These are phyloP conservation scores for Geopyxis carbonaria DNA, from an alignment of 495 filamentous ascomycete species.

Conservation along the genomic window DNA sequence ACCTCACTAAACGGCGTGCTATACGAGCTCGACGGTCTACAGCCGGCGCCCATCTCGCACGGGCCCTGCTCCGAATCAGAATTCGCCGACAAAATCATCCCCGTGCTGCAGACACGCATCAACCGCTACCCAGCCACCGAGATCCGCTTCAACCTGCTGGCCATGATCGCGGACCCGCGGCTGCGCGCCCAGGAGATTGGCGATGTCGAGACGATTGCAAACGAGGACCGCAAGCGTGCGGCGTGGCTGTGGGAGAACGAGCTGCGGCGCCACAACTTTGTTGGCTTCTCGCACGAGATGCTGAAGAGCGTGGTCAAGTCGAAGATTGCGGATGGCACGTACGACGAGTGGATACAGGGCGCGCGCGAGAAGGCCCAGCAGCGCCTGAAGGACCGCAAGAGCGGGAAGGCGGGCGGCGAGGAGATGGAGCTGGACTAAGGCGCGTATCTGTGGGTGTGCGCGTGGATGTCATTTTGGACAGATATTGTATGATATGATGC, in stretches of 20 bases:
- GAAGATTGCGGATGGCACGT: constrained; percentile 52
- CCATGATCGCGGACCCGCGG: constrained; percentile 70
- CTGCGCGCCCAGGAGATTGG: constrained; percentile 61
- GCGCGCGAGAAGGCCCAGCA: constrained; percentile 54
- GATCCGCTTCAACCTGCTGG: constrained; percentile 90
- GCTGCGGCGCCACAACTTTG: constrained; percentile 81
- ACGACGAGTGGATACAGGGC: constrained; percentile 62
- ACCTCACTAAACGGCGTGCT: constrained; percentile 58
- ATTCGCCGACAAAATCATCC: constrained; percentile 72
- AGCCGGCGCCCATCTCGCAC: constrained; percentile 80
- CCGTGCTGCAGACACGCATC: constrained; percentile 69
- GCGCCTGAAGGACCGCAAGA: constrained; percentile 41
- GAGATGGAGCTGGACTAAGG: constrained; percentile 6
- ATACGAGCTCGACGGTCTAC: constrained; percentile 90
- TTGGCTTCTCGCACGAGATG: constrained; percentile 85
- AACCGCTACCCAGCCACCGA: constrained; percentile 69
- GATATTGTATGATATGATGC: too few species aligned
- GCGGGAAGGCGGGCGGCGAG: constrained; percentile 8
- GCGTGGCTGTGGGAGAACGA: constrained; percentile 96
- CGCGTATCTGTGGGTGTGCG: too few species aligned
- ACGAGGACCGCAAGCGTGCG: constrained; percentile 68
- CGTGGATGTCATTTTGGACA: too few species aligned
- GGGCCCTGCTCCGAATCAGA: constrained; percentile 48
- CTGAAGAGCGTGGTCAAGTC: constrained; percentile 60
- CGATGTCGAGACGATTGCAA: constrained; percentile 55